These are phyloP conservation scores for Aspergillus flavus DNA, from an alignment of 2,329 filamentous ascomycete genomes.

Conservation along the genomic window DNA sequence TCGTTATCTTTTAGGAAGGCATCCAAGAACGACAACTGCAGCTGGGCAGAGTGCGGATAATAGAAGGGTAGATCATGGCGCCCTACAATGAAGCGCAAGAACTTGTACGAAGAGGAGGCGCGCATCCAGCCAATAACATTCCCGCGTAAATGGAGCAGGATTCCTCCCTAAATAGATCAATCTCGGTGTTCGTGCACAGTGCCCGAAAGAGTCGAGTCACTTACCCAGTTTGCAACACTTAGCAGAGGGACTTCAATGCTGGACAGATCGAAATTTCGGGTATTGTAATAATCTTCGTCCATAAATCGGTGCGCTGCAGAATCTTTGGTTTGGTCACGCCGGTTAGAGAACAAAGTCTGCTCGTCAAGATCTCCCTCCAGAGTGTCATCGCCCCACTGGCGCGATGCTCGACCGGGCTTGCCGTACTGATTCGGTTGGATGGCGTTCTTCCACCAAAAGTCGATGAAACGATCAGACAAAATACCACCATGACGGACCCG, in stretches of 20 bases:
- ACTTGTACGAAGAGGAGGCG: slow-evolving; percentile 67
- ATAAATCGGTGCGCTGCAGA: slow-evolving; percentile 53
- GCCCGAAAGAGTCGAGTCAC: not conserved
- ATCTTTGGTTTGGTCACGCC: not conserved
- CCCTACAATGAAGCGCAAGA: slow-evolving; percentile 67
- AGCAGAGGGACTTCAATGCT: slow-evolving; percentile 68
- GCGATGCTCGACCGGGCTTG: slow-evolving; percentile 16
- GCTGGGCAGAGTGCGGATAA: slow-evolving; percentile 65
- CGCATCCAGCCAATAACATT: slow-evolving; percentile 66
- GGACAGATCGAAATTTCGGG: slow-evolving; percentile 62
- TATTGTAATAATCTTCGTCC: slow-evolving; percentile 63
- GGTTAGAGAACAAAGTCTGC: slow-evolving; percentile 15
- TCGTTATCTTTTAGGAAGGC: slow-evolving; percentile 70
- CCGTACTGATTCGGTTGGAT: slow-evolving; percentile 68
- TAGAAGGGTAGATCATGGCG: slow-evolving; percentile 72
- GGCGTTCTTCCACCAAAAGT: slow-evolving; percentile 66
- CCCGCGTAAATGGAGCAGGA: slow-evolving; percentile 66
- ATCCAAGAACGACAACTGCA: slow-evolving; percentile 67
- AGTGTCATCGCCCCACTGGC: slow-evolving; percentile 27
- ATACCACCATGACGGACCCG: slow-evolving; percentile 63
- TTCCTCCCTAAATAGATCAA: slow-evolving; percentile 53
- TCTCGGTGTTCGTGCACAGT: not conserved
- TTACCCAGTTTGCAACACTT: slow-evolving; percentile 64
- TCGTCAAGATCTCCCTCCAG: slow-evolving; percentile 23
- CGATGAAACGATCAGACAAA: slow-evolving; percentile 58